Evolutionary conservation across 2,329 filamentous ascomycete genomes (phyloP), one percentile per base, ranked within the genome.

Genomic region (Fusarium guadeloupense): DNA sequence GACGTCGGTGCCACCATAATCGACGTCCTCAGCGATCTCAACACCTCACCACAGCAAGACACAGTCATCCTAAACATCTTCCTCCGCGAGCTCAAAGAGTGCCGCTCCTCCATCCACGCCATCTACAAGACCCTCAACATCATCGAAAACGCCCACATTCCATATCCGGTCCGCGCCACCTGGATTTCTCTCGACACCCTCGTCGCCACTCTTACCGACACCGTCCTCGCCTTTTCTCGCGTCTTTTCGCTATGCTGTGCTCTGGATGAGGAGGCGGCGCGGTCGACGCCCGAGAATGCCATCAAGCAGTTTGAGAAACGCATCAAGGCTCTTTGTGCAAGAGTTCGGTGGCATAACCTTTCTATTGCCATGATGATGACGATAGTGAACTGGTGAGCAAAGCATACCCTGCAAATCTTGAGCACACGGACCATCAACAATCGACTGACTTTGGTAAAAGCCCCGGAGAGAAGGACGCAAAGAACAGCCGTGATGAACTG

Each of bases 291-390:
- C 14, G 69, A 56, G 9, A 49, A 60, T 34, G 49, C 62, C 9
- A 42, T 54, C 17, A 53, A 48, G 38, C 59, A 61, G n/a, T 66
- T 62, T n/a, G 68, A 69, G 46, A 70, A 71, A 60, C 59, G 62
- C 25, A 64, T 74, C 23, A 68, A 55, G 21, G 64, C 67, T 6
- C 60, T 77, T 5, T 75, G 70, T 40, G 69, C 72, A 3, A 67
- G 75, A 6, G 70, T 77, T 9, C 70, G 72, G 25, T 77, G 73
- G 73, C 75, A 76, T 63, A 75, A 74, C 40, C 62, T 77, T 17
- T 76, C 74, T n/a, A 75, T 76, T 64, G 74, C 72, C 14, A 74
- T 76, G 70, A 75, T 77, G 69, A 75, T 74, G 68, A 77, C 74
- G 5, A 74, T 77, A 35, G 62, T 77, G 17, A 76, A 77, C 62